A percentile compares a stretch with the other conserved stretches of the same genome.
These are phyloP conservation scores for Aspergillus nomiae DNA, from an alignment of 2,329 filamentous ascomycete genomes.

Conservation along the genomic window DNA sequence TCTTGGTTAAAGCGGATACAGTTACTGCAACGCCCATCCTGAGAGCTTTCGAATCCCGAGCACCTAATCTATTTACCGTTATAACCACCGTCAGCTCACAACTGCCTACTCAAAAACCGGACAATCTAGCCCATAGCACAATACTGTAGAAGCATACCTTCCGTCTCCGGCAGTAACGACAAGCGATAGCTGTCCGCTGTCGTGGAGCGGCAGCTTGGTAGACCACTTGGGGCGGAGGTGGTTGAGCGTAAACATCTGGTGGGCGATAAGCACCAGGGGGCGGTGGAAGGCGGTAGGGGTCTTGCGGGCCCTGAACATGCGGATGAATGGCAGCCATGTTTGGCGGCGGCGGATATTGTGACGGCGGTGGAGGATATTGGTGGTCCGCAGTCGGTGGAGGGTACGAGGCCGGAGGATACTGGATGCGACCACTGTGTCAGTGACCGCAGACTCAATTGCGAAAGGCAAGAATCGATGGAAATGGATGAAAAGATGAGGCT, in stretches of 20 bases:
- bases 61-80: slow-evolving; percentile 64
- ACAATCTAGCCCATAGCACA: not conserved
- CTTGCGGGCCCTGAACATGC: slow-evolving; percentile 43
- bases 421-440: slow-evolving; percentile 10
- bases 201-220: slow-evolving; percentile 51
- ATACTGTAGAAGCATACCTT: slow-evolving; percentile 43
- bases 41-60: slow-evolving; percentile 72
- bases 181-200: slow-evolving; percentile 55
- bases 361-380: slow-evolving; percentile 35
- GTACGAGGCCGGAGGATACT: slow-evolving; percentile 38
- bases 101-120: not conserved
- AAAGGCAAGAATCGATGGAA: slow-evolving; percentile 2
- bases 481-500: slow-evolving; percentile 1
- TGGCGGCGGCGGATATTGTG: slow-evolving; percentile 39
- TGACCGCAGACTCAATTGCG: slow-evolving; percentile 2
- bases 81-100: slow-evolving; percentile 9
- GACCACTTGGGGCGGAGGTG: slow-evolving; percentile 41
- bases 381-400: slow-evolving; percentile 34
- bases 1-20: slow-evolving; percentile 74
- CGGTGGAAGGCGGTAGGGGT: slow-evolving; percentile 47
- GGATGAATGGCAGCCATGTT: slow-evolving; percentile 47
- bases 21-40: slow-evolving; percentile 72
- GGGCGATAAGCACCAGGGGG: slow-evolving; percentile 46
- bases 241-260: slow-evolving; percentile 43
- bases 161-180: slow-evolving; percentile 54